Evolutionary conservation across 192 early-diverging fungal genomes (phyloP).

Genomic region (Linnemannia schmuckeri): DNA sequence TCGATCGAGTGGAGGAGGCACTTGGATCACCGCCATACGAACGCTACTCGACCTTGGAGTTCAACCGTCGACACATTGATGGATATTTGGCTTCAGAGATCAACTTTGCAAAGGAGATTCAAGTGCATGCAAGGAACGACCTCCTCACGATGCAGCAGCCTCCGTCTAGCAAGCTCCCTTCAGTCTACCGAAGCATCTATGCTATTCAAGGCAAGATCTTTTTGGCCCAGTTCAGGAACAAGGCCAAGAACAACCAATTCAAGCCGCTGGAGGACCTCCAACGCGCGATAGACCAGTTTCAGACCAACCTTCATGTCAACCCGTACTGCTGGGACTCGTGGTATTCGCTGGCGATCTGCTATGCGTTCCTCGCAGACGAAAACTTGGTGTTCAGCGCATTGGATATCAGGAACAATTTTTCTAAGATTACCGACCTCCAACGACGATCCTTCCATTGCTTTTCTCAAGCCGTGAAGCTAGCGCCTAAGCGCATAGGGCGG

Average conservation of each 20-base stretch:
- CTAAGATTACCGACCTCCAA: conserved; percentile 70
- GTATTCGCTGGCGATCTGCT: conserved; percentile 72
- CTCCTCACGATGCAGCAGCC: conserved; percentile 47
- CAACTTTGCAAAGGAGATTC: conserved; percentile 49
- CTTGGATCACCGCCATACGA: conserved; percentile 67
- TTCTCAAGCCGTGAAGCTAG: conserved; percentile 58
- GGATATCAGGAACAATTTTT: conserved; percentile 65
- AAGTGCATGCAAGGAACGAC: conserved; percentile 18
- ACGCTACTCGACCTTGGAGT: conserved; percentile 47
- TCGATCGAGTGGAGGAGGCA: conserved; percentile 68
- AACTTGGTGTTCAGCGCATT: conserved; percentile 71
- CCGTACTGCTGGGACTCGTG: conserved; percentile 72
- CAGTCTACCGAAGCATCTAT: conserved; percentile 69
- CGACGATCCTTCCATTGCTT: conserved; percentile 77
- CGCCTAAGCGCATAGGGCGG: conserved; percentile 23
- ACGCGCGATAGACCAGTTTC: conserved; percentile 64
- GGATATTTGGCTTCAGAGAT: conserved; percentile 54
- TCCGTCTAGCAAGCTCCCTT: conserved; percentile 43
- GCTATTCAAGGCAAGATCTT: conserved; percentile 70
- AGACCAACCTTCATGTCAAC: conserved; percentile 69
- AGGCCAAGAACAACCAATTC: conserved; percentile 61
- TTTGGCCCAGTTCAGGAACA: conserved; percentile 62
- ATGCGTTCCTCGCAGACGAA: conserved; percentile 73
- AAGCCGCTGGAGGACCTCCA: conserved; percentile 71
- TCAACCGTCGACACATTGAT: conserved; percentile 57